These are phyloP conservation scores for Aspergillus asperescens DNA, from an alignment of 495 filamentous ascomycete species.

Conservation along the genomic window DNA sequence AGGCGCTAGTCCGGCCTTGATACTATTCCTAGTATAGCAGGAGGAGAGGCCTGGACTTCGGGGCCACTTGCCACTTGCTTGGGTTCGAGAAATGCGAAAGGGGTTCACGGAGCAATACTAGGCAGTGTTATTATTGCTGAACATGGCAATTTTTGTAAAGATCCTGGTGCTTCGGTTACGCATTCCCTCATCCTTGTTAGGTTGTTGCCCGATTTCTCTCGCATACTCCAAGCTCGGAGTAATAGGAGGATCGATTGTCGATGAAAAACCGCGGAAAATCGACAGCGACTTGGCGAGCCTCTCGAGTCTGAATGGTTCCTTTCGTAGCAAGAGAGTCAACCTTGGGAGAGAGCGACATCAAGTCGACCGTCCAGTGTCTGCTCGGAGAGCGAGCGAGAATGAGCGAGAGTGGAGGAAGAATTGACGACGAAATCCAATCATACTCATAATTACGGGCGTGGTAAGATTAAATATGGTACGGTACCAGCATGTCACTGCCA, in stretches of 20 bases:
- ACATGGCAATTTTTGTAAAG: background rate
- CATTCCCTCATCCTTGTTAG: background rate
- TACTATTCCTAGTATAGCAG: constrained; percentile 7
- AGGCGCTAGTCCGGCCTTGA: constrained; percentile 1
- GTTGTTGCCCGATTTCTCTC: background rate
- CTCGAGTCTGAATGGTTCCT: too few relatives aligned
- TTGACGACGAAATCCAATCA: too few relatives aligned
- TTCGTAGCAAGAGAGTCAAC: too few relatives aligned
- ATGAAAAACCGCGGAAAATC: background rate
- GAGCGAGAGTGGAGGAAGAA: background rate
- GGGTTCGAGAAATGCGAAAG: background rate
- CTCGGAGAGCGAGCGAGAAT: background rate
- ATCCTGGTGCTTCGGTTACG: background rate
- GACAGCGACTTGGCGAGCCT: background rate
- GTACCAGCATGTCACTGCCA: background rate
- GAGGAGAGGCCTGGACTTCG: background rate
- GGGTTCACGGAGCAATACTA: background rate
- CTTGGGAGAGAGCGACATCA: too few relatives aligned
- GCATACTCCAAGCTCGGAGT: background rate
- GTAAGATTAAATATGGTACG: background rate
- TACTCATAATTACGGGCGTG: too few relatives aligned
- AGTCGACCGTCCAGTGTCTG: too few relatives aligned
- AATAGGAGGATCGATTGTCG: background rate
- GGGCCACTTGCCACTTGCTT: background rate
- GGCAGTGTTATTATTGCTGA: background rate